Conservation (phyloP, 805 yeast genomes). For the Spathaspora arborariae region DNA sequence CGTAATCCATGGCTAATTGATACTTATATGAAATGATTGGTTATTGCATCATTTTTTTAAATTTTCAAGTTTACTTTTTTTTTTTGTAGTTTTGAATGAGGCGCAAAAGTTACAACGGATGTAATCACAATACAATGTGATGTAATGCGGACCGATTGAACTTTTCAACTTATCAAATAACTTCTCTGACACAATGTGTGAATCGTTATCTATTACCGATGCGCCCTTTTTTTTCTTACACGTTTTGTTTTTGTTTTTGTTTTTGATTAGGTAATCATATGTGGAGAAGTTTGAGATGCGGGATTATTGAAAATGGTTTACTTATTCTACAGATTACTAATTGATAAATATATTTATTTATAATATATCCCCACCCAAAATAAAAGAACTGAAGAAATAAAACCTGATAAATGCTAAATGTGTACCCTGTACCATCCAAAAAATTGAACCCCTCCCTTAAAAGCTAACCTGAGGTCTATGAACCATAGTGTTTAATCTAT, state of each 20-base stretch:
- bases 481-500: neutral
- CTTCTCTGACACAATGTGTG: too few relatives aligned
- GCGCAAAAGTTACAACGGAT: too few relatives aligned
- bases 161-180: too few relatives aligned
- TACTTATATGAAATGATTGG: neutral
- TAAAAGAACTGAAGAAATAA: neutral
- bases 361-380: neutral
- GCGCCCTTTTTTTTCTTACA: too few relatives aligned
- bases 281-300: neutral
- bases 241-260: too few relatives aligned
- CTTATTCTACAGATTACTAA: neutral
- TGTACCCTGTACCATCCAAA: neutral
- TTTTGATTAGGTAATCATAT: neutral
- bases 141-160: too few relatives aligned
- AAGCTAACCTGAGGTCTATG: slow-evolving; percentile 1
- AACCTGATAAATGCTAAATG: neutral
- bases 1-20: slow-evolving; percentile 7
- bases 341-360: neutral
- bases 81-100: neutral
- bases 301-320: neutral
- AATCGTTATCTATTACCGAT: neutral
- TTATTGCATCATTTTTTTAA: neutral
- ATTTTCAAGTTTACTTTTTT: neutral
- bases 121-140: too few relatives aligned
- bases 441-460: neutral